Base-by-base conservation (phyloP, 2,329 filamentous ascomycete species). In the Claviceps sp. region DNA sequence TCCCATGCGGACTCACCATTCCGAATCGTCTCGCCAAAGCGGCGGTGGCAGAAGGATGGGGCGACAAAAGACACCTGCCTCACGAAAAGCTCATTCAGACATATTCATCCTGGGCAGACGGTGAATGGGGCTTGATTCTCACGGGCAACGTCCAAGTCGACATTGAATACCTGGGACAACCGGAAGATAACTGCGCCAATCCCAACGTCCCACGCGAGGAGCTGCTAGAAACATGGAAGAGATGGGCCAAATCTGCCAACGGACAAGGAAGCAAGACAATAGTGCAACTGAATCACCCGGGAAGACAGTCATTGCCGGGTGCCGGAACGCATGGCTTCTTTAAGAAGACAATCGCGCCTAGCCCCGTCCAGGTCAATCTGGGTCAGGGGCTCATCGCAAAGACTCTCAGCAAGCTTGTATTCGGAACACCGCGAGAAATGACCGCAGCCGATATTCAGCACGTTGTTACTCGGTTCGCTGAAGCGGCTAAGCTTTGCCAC, bases 381-480 rank as follows among this genome's bases (percentile, higher is more conserved):
- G 73, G 73, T 0, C 38, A 61, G 0, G 65, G 69, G 0, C 14
- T 69, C 3, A 2, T 75, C 2, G 62, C 69, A 0, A 57, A 56
- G 18, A 20, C 69, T 2, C 37, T 66, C 0, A 61, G 60, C 2
- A 50, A 51, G 0, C n/a, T 77, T 0, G 42, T 72, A 0, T 76
- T 78, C 50, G 75, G 77, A 2, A 74, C 71, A 1, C 81, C 81
- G 0, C 70, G 73, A 45, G 81, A 73, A 50, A 79, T 85, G 76
- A 75, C 69, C 0, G 30, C 62, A 0, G 60, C 62, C 0, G 80
- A 85, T 41, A 80, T 84, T 44, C 66, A 74, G 18, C 65, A 69
- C 0, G 73, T 78, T 0, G 69, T 81, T 8, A 58, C 62, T 6
- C 70, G 73, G 45, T 84, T 83, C 55, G 74, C 74, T 1, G 63